A percentile compares a stretch with the other conserved stretches of the same genome.
Evolutionary conservation across 2,329 filamentous ascomycete genomes (phyloP).

Genomic region (Elsinoe perseae): DNA sequence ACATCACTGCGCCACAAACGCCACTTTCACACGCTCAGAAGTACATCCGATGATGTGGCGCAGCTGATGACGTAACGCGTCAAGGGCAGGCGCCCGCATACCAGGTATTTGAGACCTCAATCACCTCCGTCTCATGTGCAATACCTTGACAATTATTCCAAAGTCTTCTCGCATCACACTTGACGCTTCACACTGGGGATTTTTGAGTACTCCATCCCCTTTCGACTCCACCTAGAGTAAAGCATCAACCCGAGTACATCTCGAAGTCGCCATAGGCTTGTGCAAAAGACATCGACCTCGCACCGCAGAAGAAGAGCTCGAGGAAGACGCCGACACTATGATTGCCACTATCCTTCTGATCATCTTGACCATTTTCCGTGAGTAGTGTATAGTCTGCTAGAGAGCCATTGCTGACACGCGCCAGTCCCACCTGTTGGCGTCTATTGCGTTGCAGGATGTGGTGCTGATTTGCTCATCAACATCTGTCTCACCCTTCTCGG

Average conservation of each 20-base stretch:
- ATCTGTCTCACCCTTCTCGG: constrained; percentile 41
- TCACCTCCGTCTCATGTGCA: too few relatives aligned
- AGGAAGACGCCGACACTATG: constrained; percentile 21
- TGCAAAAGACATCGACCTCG: neutral
- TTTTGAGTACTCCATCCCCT: too few relatives aligned
- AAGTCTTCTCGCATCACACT: too few relatives aligned
- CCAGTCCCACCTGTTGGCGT: constrained; percentile 44
- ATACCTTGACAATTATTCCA: too few relatives aligned
- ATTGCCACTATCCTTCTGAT: constrained; percentile 36
- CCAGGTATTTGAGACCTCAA: too few relatives aligned
- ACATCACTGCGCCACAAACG: too few relatives aligned
- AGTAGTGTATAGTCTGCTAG: constrained; percentile 19
- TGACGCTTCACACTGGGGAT: too few relatives aligned
- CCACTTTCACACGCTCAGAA: too few relatives aligned
- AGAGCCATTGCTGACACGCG: constrained; percentile 7
- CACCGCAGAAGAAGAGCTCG: neutral
- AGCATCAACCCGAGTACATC: neutral
- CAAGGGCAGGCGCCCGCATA: too few relatives aligned
- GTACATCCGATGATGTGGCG: too few relatives aligned
- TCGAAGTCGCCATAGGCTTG: neutral
- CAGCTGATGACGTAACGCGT: too few relatives aligned
- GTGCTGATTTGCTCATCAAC: constrained; percentile 43
- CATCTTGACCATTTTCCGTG: constrained; percentile 41
- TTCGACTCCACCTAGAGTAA: neutral
- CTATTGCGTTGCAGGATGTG: constrained; percentile 43